A percentile compares a stretch with the other conserved stretches of the same genome.
phyloP scores from a whole-genome alignment of 768 basidiomycete genomes.

The Suillus decipiens region DNA sequence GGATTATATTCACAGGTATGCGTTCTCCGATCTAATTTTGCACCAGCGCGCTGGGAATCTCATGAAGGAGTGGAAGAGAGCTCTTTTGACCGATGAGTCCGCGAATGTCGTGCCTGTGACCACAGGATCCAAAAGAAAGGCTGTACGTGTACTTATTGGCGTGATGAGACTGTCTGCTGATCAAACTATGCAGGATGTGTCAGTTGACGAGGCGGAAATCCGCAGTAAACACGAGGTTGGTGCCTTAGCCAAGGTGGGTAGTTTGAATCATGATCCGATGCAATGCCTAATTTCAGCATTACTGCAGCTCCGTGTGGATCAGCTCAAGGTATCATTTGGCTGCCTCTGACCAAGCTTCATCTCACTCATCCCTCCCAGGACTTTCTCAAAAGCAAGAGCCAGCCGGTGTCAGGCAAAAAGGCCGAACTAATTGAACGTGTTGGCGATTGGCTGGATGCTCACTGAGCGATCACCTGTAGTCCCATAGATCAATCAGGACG shows the following conservation, averaged over 20 bases:
- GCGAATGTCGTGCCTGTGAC: conserved; percentile 50
- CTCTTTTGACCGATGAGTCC: conserved; percentile 63
- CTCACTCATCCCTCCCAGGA: conserved; percentile 44
- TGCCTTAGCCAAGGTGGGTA: conserved; percentile 64
- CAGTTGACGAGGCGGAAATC: conserved; percentile 72
- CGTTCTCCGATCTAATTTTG: conserved; percentile 8
- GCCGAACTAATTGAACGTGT: conserved; percentile 69
- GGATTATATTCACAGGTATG: background rate
- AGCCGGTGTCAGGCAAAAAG: conserved; percentile 67
- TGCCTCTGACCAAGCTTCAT: conserved; percentile 10
- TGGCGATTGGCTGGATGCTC: conserved; percentile 56
- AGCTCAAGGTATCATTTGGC: conserved; percentile 62
- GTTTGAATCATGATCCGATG: background rate
- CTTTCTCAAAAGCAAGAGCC: conserved; percentile 70
- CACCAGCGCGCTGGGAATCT: conserved; percentile 65
- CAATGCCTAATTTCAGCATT: background rate
- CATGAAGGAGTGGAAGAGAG: conserved; percentile 71
- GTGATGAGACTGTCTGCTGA: conserved; percentile 11
- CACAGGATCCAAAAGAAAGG: conserved; percentile 68
- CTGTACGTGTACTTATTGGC: conserved; percentile 46
- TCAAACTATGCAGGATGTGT: conserved; percentile 48
- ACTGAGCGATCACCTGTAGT: conserved; percentile 17
- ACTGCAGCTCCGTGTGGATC: conserved; percentile 70
- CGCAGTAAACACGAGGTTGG: conserved; percentile 64
- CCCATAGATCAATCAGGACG: background rate